phyloP scores from a whole-genome alignment of 2,329 filamentous ascomycete genomes.

The Didymella glomerata region DNA sequence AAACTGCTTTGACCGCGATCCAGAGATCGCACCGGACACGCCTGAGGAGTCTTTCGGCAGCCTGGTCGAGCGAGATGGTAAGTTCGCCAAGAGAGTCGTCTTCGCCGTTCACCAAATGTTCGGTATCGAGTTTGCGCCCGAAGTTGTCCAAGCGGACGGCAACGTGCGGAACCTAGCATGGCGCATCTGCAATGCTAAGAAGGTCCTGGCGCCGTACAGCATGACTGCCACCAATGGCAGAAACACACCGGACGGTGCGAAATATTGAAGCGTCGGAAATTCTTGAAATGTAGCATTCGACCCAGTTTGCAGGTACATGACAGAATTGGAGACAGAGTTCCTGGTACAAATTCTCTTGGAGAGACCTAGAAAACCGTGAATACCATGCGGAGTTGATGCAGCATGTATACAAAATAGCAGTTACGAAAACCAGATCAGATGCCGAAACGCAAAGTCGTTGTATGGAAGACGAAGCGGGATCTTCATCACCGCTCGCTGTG shows the following conservation, averaged over 20 bases:
- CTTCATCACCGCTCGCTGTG: background rate
- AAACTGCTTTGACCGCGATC: conserved; percentile 92
- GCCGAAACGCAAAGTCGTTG: background rate
- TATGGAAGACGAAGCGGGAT: background rate
- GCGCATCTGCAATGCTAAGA: conserved; percentile 95
- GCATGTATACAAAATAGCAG: background rate
- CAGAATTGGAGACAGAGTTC: background rate
- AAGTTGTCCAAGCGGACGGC: conserved; percentile 90
- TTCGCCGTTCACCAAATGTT: conserved; percentile 97
- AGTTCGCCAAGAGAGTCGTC: conserved; percentile 88
- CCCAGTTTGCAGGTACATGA: too few relatives aligned
- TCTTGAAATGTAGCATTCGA: background rate
- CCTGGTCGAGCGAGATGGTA: conserved; percentile 84
- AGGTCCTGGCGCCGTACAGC: conserved; percentile 72
- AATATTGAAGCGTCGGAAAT: background rate
- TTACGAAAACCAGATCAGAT: background rate
- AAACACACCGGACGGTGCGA: conserved; percentile 43
- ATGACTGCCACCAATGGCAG: conserved; percentile 57
- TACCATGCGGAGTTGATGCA: background rate
- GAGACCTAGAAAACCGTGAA: background rate
- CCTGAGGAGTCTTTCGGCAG: conserved; percentile 84
- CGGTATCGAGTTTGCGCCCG: conserved; percentile 91
- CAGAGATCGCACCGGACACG: conserved; percentile 84
- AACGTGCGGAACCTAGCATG: conserved; percentile 90
- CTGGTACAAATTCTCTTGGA: background rate